Evolutionary conservation across 2,329 filamentous ascomycete species (phyloP).

Genomic region (Coleophoma eucalyptorum): DNA sequence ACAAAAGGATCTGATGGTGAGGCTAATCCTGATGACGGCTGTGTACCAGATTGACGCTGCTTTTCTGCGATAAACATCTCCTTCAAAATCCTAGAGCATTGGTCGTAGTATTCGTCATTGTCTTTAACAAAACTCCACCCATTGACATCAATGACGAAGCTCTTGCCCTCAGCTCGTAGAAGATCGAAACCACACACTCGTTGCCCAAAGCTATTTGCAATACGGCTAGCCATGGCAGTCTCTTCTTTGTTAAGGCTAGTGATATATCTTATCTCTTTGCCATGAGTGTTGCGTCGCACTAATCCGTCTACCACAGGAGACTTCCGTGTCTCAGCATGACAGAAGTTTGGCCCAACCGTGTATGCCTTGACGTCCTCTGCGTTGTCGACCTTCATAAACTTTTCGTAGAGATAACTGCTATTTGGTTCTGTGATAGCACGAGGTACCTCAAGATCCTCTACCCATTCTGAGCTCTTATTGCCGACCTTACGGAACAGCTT

Average conservation of each 20-base stretch:
- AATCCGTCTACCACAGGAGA: constrained; percentile 96
- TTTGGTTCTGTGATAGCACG: constrained; percentile 76
- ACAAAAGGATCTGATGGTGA: constrained; percentile 12
- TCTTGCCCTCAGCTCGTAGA: constrained; percentile 80
- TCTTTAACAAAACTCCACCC: constrained; percentile 99
- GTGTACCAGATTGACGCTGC: constrained; percentile 45
- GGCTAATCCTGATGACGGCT: constrained; percentile 29
- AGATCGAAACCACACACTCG: constrained; percentile 95
- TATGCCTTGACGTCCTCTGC: constrained; percentile 98
- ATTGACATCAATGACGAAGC: constrained; percentile 98
- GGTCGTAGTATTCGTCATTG: constrained; percentile 97
- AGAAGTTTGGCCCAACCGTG: constrained; percentile 88
- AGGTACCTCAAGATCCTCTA: constrained; percentile 71
- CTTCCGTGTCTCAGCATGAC: constrained; percentile 95
- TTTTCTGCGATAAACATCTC: constrained; percentile 86
- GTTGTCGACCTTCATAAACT: constrained; percentile 95
- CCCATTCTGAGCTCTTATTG: constrained; percentile 97
- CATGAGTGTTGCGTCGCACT: constrained; percentile 92
- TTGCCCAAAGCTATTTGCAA: constrained; percentile 89
- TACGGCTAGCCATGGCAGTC: constrained; percentile 80
- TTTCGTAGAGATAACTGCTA: constrained; percentile 93
- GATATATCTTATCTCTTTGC: constrained; percentile 94
- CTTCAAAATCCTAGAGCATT: constrained; percentile 79
- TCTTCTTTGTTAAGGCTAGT: constrained; percentile 80
- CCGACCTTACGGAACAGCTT: constrained; percentile 95